phyloP scores from a whole-genome alignment of 2,329 filamentous ascomycete species.

The Aureobasidium sp. region DNA sequence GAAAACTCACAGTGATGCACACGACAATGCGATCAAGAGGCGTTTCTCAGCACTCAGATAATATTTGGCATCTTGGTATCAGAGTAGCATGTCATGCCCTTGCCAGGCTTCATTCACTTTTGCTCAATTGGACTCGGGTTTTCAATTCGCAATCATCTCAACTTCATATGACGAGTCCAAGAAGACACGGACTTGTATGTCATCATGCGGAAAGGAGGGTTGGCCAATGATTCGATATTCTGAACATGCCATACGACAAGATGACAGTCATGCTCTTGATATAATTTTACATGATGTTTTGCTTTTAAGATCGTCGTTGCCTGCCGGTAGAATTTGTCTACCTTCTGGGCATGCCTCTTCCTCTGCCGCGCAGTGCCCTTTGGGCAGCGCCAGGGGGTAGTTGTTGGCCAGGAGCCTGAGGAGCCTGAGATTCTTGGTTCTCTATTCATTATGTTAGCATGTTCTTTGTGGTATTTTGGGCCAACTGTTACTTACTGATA shows the following conservation, averaged over 20 bases:
- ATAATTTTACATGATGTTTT: conserved; percentile 14
- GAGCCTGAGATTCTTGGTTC: conserved; percentile 86
- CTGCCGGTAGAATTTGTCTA: conserved; percentile 34
- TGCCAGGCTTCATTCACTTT: neutral
- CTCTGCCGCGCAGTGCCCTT: conserved; percentile 76
- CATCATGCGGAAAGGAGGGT: neutral
- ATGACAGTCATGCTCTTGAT: conserved; percentile 8
- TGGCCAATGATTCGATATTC: neutral
- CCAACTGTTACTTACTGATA: conserved; percentile 50
- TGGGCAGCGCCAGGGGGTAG: conserved; percentile 65
- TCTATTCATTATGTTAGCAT: conserved; percentile 4
- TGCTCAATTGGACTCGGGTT: neutral
- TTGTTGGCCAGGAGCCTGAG: conserved; percentile 70
- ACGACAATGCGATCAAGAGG: neutral
- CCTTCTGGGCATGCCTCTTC: conserved; percentile 83
- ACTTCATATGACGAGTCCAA: neutral
- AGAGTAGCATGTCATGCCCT: neutral
- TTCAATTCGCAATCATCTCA: neutral
- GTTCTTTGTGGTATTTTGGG: neutral
- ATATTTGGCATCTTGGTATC: neutral
- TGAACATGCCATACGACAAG: conserved; percentile 3
- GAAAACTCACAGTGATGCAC: neutral
- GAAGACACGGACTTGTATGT: neutral
- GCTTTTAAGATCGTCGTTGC: conserved; percentile 4
- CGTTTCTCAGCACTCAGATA: neutral